Evolutionary conservation across 164 flowering plant genomes (phyloP), one percentile per base, ranked within the genome.

Genomic region (Nelumbo lutea): DNA sequence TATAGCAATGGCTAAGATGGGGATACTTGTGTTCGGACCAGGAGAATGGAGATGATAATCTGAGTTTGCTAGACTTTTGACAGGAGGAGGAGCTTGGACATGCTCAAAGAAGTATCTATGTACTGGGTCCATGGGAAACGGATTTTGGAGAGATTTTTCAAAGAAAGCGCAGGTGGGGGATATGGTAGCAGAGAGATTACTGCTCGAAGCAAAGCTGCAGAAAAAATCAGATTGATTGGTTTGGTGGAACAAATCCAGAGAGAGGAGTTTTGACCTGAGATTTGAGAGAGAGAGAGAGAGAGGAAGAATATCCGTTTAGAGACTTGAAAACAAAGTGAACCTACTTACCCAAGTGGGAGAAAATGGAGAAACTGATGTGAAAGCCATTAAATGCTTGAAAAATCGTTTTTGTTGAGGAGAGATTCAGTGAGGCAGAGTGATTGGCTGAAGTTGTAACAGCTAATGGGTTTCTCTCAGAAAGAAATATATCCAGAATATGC

Each of bases 1-100:
- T 1, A 95, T 64, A 41, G 97, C 94, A 9, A 92, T 77, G 52
- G 84, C 91, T 51, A 95, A 79, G 64, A 95, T 86, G 11, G 97
- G 96, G 67, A 88, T 88, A 64, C 88, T 82, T 41, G 80, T 68
- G 65, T 77, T 80, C 0, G 88, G 57, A 6, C 84, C 55, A 15
- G 68, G 64, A 62, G 86, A 4, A 1, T 46, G 5, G 5, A 4
- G 15, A 11, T 4, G 15, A 53, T 10, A 53, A 15, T 3, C n/a
- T 11, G 13, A 2, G 55, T 9, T 51, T 9, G 57, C 1, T 3
- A 3, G 57, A 46, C 48, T 4, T 46, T 66, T 72, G 56, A 60
- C 67, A 15, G 72, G 66, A 44, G 66, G 55, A 9, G 63, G 69
- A 42, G 68, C 62, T 46, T 71, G 72, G 15, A 13, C 77, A 46